Base-by-base conservation (phyloP, 352 stramenopile genomes). In the Pythium myriotylum region DNA sequence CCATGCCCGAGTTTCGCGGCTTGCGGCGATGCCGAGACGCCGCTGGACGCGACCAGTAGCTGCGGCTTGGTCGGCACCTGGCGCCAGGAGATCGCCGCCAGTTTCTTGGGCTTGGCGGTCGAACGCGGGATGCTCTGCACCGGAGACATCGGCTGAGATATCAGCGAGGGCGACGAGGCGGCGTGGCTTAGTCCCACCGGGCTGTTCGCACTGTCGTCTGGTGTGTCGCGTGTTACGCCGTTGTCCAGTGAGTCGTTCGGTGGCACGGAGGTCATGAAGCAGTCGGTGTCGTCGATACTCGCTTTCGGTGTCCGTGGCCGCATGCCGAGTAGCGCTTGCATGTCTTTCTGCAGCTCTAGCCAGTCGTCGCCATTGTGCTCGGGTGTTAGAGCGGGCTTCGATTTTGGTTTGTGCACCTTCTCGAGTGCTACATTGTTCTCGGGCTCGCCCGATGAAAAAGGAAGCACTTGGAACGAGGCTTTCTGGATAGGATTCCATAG, bases 1-100 rank as follows among this genome's bases (percentile, higher is more conserved):
- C n/a, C n/a, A n/a, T 40, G 8, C 33, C 8, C 33, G 8, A 14
- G 33, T 40, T 40, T 51, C 23, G 37, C n/a, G 40, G 23, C 37
- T 10, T 50, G 20, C n/a, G 49, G 47, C 23, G 48, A 50, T 17
- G 43, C 42, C 17, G 26, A 35, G 23, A 53, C 1, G 56, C 35
- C 22, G 37, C 10, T 13, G 54, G 42, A 48, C 7, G 48, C 56
- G 10, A 86, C 70, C 16, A 83, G 59, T 27, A 88, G 60, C 55
- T 81, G 66, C 1, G 68, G 77, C 50, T 86, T 88, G 12, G 73
- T 81, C 10, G 72, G 17, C 22, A 86, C 77, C 8, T 65, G 70
- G 41, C 84, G 71, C 79, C 79, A 86, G 10, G 27, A 52, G 14
- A 48, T 24, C 24, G 48, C 10, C 13, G 24, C 45, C 6, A 48